Conservation (phyloP, 75 land plant species). For the Cupressus sempervirens region DNA sequence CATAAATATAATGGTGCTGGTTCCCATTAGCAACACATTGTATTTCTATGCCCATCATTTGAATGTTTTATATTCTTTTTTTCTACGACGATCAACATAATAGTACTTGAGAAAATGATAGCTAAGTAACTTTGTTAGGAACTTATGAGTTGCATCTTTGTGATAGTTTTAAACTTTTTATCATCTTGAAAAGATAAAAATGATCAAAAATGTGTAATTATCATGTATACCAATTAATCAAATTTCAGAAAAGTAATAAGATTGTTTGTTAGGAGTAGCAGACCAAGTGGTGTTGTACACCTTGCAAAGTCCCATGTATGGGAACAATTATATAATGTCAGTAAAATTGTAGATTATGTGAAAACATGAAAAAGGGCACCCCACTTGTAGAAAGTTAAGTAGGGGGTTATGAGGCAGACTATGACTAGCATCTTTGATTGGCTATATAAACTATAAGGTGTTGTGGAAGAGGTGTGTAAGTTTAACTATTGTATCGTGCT, state of each 20-base stretch:
- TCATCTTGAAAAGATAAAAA: background rate
- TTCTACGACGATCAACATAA: background rate
- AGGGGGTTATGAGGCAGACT: too few species aligned
- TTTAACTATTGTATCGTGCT: too few species aligned
- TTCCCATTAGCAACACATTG: background rate
- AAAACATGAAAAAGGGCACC: too few species aligned
- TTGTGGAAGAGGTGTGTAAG: too few species aligned
- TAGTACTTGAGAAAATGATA: background rate
- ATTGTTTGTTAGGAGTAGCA: background rate
- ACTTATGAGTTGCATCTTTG: background rate
- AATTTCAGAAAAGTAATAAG: background rate
- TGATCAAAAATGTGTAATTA: background rate
- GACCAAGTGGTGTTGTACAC: too few species aligned
- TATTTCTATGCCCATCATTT: background rate
- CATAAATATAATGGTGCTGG: background rate
- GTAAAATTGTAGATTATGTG: too few species aligned
- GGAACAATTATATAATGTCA: too few species aligned
- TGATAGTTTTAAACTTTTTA: background rate
- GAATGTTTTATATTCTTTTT: background rate
- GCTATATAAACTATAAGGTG: too few species aligned
- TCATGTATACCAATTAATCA: background rate
- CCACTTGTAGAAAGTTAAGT: too few species aligned
- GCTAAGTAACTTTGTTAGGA: background rate
- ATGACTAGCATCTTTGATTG: too few species aligned
- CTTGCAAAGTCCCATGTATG: too few species aligned